Conservation (phyloP, 2,329 filamentous ascomycete genomes). For the Penicillium sp. region DNA sequence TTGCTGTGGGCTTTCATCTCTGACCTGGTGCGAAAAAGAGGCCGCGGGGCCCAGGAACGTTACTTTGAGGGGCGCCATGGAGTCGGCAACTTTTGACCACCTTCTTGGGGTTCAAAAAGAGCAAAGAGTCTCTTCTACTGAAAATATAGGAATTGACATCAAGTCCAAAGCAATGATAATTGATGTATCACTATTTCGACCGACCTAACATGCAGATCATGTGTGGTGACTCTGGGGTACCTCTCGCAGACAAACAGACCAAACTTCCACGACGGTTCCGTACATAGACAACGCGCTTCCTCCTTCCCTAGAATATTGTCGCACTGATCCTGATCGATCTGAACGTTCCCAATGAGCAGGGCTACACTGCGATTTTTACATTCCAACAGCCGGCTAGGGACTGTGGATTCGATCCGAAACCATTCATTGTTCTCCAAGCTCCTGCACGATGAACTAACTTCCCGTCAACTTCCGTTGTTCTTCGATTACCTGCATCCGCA, state of each 20-base stretch:
- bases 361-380: constrained; percentile 1
- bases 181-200: neutral
- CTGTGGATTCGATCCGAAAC: constrained; percentile 19
- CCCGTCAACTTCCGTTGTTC: constrained; percentile 54
- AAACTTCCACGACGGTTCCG: constrained; percentile 14
- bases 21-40: constrained; percentile 73
- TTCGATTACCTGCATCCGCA: constrained; percentile 66
- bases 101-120: neutral
- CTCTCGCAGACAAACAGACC: constrained; percentile 30
- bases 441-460: constrained; percentile 51
- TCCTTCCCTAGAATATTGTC: neutral
- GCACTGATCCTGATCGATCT: neutral
- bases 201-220: constrained; percentile 6
- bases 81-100: neutral
- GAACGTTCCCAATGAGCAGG: constrained; percentile 8
- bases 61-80: constrained; percentile 37
- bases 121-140: neutral
- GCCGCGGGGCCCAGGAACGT: constrained; percentile 68
- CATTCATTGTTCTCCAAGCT: constrained; percentile 43
- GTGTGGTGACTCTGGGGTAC: constrained; percentile 6
- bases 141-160: neutral
- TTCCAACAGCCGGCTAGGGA: constrained; percentile 9
- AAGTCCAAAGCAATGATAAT: neutral
- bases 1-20: constrained; percentile 12
- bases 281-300: neutral